phyloP scores from a whole-genome alignment of 2,329 filamentous ascomycete species.

The Aspergillus sojae region DNA sequence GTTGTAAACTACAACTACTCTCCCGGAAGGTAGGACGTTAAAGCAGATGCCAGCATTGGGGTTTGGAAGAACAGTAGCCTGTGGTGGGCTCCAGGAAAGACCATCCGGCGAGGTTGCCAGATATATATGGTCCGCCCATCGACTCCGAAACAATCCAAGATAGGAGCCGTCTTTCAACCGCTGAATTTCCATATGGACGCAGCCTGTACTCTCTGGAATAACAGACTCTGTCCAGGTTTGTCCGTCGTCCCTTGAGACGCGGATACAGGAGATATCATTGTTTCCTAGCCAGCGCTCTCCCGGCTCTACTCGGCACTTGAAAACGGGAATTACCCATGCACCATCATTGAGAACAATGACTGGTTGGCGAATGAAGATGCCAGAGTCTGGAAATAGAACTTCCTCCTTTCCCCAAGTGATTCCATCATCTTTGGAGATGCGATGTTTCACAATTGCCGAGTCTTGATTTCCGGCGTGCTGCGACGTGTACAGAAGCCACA shows the following conservation, averaged over 20 bases:
- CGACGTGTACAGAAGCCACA: not conserved
- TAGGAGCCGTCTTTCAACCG: not conserved
- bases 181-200: not conserved
- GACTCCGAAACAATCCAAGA: not conserved
- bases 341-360: not conserved
- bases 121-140: not conserved
- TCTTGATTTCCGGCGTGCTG: not conserved
- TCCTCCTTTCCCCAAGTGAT: not conserved
- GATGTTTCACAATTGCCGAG: not conserved
- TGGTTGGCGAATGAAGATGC: not conserved
- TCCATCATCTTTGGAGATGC: not conserved
- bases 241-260: not conserved
- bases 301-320: not conserved
- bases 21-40: not conserved
- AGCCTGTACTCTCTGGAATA: not conserved
- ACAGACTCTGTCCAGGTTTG: not conserved
- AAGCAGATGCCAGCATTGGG: not conserved
- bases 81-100: not conserved
- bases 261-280: not conserved
- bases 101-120: not conserved
- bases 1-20: not conserved
- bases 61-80: not conserved
- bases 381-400: not conserved
- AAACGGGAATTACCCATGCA: not conserved
- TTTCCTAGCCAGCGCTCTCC: not conserved